Conservation (phyloP, 495 filamentous ascomycete species). For the Neurospora hispaniola region DNA sequence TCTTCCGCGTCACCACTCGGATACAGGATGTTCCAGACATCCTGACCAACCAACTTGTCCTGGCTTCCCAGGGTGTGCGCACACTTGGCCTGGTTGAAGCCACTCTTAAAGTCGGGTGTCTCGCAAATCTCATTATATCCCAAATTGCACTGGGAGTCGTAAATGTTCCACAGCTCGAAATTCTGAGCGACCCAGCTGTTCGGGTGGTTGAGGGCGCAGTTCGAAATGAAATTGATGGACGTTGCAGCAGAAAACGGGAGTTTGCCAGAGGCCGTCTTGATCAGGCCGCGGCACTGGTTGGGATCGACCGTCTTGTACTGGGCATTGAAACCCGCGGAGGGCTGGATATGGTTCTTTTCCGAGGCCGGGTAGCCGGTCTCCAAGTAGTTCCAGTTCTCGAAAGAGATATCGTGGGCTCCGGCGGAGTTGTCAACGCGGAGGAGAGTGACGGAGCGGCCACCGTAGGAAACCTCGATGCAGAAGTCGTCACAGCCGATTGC, state of each 20-base stretch:
- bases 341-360: not conserved
- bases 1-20: not conserved
- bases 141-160: slow-evolving; percentile 23
- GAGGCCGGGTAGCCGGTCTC: slow-evolving; percentile 26
- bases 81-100: slow-evolving; percentile 20
- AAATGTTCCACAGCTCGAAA: slow-evolving; percentile 28
- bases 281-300: too few relatives aligned
- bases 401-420: slow-evolving; percentile 31
- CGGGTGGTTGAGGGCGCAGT: slow-evolving; percentile 21
- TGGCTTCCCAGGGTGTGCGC: slow-evolving; percentile 21
- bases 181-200: slow-evolving; percentile 24
- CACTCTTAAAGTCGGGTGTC: slow-evolving; percentile 18
- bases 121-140: slow-evolving; percentile 31
- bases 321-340: slow-evolving; percentile 25
- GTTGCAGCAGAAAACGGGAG: slow-evolving; percentile 31
- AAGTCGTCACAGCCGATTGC: slow-evolving; percentile 31
- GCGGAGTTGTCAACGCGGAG: slow-evolving; percentile 31
- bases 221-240: slow-evolving; percentile 31
- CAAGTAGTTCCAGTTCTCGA: slow-evolving; percentile 34
- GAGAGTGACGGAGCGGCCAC: too few relatives aligned
- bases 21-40: not conserved
- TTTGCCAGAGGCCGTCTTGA: too few relatives aligned
- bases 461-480: slow-evolving; percentile 30
- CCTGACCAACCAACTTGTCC: not conserved
- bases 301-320: slow-evolving; percentile 13